Evolutionary conservation across 805 yeast genomes (phyloP), one percentile per base, ranked within the genome.

Genomic region (Ogataea methylovora): DNA sequence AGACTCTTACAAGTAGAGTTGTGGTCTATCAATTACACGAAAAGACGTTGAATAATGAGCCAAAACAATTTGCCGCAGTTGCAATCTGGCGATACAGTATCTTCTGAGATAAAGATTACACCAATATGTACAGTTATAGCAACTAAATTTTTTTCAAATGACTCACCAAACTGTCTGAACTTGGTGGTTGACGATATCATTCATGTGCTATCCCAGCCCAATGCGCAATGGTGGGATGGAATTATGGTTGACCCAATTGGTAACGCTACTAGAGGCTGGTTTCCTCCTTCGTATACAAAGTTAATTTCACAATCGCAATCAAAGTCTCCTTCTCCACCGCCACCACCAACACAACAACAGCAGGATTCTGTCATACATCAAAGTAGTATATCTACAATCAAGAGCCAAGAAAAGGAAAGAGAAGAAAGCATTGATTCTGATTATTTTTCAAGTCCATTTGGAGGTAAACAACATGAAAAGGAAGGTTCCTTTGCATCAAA

Each of bases 211-310:
- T 52, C 68, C 12, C 81, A 80, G 40, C 63, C 74, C 12, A 72
- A 69, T 26, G 54, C 75, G 3, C 84, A 86, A 2, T 86, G 95
- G 95, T 84, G 94, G 92, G 95, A 86, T 54, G 95, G 95, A 9
- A 65, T 80, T 13, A 43, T 63, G 24, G 54, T 51, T 5, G 56
- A 55, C 25, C 53, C 60, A 2, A 55, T 50, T 14, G 70, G 71
- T 6, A 69, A 50, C 21, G 56, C 63, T 5, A 54, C 69, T 5
- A 67, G 94, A 49, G 95, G 95, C 45, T 86, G 95, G 95, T 84
- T 86, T 60, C 94, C 95, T 13, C 71, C 71, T 32, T 72, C 70
- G 38, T 79, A 70, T 54, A 76, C 76, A 19, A 65, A 71, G 30
- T 52, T 69, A 1, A 66, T 44, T 10, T 18, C 22, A 7, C 14